These are phyloP conservation scores for Eutrema yunnanense DNA, from an alignment of 345 rosid species.

Conservation along the genomic window DNA sequence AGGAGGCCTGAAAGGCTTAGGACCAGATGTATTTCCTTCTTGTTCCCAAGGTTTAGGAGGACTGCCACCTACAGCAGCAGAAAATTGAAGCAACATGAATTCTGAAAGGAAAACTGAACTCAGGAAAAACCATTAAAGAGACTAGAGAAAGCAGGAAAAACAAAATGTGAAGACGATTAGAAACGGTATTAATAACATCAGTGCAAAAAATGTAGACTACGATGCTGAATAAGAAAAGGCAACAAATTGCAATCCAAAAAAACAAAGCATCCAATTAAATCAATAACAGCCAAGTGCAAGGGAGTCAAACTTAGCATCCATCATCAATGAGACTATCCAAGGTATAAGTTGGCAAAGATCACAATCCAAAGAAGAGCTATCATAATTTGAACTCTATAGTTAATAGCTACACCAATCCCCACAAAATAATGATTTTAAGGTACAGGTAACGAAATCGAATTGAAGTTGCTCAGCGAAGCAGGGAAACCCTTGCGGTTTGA, in stretches of 20 bases:
- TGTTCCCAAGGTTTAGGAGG: slow-evolving; percentile 99
- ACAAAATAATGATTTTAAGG: background rate
- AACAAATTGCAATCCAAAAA: background rate
- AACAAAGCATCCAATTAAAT: background rate
- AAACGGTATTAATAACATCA: background rate
- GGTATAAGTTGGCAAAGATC: too few species aligned
- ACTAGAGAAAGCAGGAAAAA: background rate
- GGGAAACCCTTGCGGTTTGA: background rate
- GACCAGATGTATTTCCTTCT: slow-evolving; percentile 61
- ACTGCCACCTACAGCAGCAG: slow-evolving; percentile 38
- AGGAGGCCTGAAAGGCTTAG: slow-evolving; percentile 89
- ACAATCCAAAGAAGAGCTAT: background rate
- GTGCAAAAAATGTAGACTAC: background rate
- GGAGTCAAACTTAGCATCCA: background rate
- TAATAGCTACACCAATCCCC: background rate
- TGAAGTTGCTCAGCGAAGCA: background rate
- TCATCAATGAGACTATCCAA: background rate
- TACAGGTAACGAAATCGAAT: background rate
- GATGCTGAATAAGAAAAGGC: background rate
- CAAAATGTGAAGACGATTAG: background rate
- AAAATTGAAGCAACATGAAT: background rate
- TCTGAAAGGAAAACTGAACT: background rate
- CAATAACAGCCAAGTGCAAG: background rate
- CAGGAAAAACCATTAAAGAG: background rate
- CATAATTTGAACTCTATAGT: background rate